Conservation (phyloP, 306 rosid species). For the Pachyrhizus erosus region DNA sequence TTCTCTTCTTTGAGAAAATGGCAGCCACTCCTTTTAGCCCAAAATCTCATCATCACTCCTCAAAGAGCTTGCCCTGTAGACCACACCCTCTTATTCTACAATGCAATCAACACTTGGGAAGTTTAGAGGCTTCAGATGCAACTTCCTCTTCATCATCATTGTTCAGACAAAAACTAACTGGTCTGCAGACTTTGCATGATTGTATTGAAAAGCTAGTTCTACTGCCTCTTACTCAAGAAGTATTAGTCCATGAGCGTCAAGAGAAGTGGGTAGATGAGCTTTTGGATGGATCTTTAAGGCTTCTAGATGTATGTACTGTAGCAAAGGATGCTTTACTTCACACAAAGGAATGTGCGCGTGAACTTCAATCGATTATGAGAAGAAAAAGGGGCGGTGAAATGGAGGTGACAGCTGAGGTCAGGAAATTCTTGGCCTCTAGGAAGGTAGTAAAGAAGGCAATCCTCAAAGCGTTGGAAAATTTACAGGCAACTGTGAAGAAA, state of each 20-base stretch:
- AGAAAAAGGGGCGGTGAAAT: conserved; percentile 58
- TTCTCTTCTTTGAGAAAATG: conserved; percentile 44
- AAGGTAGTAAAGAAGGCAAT: conserved; percentile 56
- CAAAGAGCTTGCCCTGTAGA: conserved; percentile 54
- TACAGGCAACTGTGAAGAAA: conserved; percentile 42
- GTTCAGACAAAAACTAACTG: conserved; percentile 37
- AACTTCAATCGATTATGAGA: conserved; percentile 58
- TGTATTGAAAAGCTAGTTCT: conserved; percentile 45
- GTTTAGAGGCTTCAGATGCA: conserved; percentile 47
- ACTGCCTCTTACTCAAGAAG: conserved; percentile 40
- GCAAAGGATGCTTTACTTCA: conserved; percentile 55
- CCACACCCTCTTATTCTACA: conserved; percentile 58
- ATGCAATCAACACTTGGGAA: conserved; percentile 55
- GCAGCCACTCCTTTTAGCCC: conserved; percentile 41
- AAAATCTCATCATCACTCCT: conserved; percentile 46
- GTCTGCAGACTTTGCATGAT: conserved; percentile 46
- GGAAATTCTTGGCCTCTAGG: conserved; percentile 59
- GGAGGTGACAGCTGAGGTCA: conserved; percentile 50
- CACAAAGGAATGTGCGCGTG: conserved; percentile 59
- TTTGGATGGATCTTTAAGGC: conserved; percentile 59
- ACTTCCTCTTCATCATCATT: conserved; percentile 43
- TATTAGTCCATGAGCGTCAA: conserved; percentile 44
- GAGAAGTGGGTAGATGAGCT: conserved; percentile 57
- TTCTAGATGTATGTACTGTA: conserved; percentile 50
- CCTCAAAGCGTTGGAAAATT: conserved; percentile 49